phyloP scores from a whole-genome alignment of 331 rosid species.

The Acacia concinna region DNA sequence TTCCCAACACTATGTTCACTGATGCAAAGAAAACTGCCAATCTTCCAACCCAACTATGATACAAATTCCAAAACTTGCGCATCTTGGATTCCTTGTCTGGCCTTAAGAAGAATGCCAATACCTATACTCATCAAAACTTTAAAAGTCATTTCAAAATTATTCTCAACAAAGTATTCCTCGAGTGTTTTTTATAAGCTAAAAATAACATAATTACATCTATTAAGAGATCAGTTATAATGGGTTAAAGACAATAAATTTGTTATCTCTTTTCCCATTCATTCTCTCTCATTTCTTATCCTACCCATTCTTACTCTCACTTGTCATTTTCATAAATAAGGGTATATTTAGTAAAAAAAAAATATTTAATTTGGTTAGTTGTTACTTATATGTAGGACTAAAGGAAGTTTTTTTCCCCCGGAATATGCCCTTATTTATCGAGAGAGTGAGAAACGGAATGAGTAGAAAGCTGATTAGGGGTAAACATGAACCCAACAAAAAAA shows the following conservation, averaged over 20 bases:
- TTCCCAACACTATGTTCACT: constrained; percentile 82
- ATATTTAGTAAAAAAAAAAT: too few species aligned
- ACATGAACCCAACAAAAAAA: too few species aligned
- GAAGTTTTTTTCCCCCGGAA: too few species aligned
- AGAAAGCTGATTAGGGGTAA: background rate
- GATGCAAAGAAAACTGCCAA: constrained; percentile 84
- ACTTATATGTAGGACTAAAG: too few species aligned
- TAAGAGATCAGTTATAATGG: background rate
- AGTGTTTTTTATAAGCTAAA: background rate
- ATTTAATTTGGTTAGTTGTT: too few species aligned
- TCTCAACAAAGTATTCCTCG: background rate
- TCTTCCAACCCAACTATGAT: constrained; percentile 93
- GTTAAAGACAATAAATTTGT: background rate
- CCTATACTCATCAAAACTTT: constrained; percentile 34
- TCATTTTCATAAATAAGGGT: too few species aligned
- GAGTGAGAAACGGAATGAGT: background rate
- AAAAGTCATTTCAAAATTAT: constrained; percentile 11
- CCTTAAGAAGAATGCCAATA: constrained; percentile 49
- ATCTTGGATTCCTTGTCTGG: constrained; percentile 43
- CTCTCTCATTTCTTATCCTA: too few species aligned
- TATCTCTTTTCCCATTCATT: too few species aligned
- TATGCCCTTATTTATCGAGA: background rate
- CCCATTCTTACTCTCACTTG: too few species aligned
- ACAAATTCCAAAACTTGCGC: constrained; percentile 75
- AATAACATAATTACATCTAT: too few species aligned